Conservation (phyloP, 116 monocot genomes). For the Papilionanthe hybrid region DNA sequence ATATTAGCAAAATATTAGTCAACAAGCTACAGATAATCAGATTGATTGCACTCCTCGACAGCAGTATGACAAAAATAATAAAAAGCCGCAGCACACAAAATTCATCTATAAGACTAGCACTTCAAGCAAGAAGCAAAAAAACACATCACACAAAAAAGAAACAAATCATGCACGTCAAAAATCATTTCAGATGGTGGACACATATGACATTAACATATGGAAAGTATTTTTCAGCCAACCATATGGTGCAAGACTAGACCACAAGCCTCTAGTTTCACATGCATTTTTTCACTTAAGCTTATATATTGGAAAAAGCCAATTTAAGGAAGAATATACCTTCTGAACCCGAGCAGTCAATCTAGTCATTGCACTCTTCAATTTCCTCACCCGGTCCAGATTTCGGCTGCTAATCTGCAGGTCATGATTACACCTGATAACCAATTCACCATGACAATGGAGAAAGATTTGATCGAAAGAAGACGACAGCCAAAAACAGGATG, state of each 20-base stretch:
- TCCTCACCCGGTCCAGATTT: conserved; percentile 89
- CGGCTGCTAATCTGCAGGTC: conserved; percentile 78
- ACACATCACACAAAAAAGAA: neutral
- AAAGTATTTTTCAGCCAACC: neutral
- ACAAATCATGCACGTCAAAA: neutral
- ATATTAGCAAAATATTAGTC: neutral
- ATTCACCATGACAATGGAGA: neutral
- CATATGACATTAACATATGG: neutral
- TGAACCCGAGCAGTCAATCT: conserved; percentile 85
- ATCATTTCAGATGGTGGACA: neutral
- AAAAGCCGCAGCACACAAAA: too few relatives aligned
- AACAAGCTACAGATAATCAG: neutral
- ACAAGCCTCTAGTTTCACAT: neutral
- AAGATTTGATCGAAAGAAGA: neutral
- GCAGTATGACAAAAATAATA: neutral
- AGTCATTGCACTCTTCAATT: conserved; percentile 91
- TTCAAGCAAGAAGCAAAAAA: neutral
- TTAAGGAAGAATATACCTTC: conserved; percentile 36
- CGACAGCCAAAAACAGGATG: neutral
- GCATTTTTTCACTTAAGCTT: neutral
- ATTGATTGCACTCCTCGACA: neutral
- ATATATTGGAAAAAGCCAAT: neutral
- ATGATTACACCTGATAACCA: conserved; percentile 6
- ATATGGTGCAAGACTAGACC: neutral
- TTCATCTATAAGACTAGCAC: neutral